Evolutionary conservation across 176 grass and related monocot species (phyloP).

Genomic region (Stipa capillata): DNA sequence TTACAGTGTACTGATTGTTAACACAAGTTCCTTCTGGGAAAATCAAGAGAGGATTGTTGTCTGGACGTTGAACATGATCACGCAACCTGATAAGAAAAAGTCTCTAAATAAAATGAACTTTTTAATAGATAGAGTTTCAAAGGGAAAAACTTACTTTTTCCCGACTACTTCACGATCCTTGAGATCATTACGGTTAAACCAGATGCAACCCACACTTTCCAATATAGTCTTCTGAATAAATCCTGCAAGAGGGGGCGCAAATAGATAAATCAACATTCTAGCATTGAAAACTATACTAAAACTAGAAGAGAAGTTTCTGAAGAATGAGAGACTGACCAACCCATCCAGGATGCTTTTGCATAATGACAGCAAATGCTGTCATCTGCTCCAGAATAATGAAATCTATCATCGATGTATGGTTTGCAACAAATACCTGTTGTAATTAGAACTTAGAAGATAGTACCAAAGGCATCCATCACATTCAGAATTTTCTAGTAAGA

Average conservation of each 20-base stretch:
- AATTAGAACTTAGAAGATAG: slow-evolving; percentile 26
- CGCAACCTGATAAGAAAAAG: slow-evolving; percentile 52
- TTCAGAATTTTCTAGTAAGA: neutral
- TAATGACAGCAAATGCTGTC: slow-evolving; percentile 99
- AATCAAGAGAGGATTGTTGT: slow-evolving; percentile 90
- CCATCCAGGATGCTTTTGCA: slow-evolving; percentile 99
- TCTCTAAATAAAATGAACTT: neutral
- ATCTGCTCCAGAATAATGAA: slow-evolving; percentile 99
- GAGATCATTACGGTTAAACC: slow-evolving; percentile 93
- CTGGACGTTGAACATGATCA: slow-evolving; percentile 75
- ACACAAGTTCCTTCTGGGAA: slow-evolving; percentile 99
- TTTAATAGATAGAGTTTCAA: neutral
- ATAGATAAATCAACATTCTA: slow-evolving; percentile 2
- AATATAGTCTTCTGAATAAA: slow-evolving; percentile 94
- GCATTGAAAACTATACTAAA: neutral
- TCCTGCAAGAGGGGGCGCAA: slow-evolving; percentile 33
- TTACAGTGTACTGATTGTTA: slow-evolving; percentile 97
- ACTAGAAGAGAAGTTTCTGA: neutral
- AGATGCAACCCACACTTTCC: slow-evolving; percentile 95
- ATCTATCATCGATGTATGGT: slow-evolving; percentile 99
- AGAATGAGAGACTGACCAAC: slow-evolving; percentile 55
- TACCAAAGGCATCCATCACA: slow-evolving; percentile 2
- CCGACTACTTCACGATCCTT: slow-evolving; percentile 89
- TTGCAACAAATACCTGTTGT: slow-evolving; percentile 92
- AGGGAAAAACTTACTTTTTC: slow-evolving; percentile 50